Conservation (phyloP, 202 grass and related monocot genomes). For the Hordeum pubiflorum region DNA sequence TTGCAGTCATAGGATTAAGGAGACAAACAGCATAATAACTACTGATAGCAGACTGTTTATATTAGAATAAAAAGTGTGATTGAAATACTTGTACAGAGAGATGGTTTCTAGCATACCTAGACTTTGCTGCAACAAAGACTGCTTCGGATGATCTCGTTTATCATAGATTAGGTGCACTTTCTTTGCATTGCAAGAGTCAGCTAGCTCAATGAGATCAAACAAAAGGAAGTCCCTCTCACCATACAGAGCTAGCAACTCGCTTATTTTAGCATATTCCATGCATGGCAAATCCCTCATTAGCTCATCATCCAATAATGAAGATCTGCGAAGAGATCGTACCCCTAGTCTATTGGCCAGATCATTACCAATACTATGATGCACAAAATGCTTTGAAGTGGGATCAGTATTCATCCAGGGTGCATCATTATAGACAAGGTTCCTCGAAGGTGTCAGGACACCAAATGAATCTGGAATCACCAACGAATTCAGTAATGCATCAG, state of each 20-base stretch:
- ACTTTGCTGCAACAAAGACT: conserved; percentile 89
- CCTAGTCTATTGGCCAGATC: conserved; percentile 81
- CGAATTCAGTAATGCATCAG: conserved; percentile 56
- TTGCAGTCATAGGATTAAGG: background rate
- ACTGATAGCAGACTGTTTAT: background rate
- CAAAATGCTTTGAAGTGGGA: conserved; percentile 56
- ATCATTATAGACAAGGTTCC: conserved; percentile 89
- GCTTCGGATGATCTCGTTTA: conserved; percentile 85
- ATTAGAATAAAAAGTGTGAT: background rate
- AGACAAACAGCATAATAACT: background rate
- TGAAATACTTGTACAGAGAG: conserved; percentile 21
- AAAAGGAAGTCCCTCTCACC: conserved; percentile 79
- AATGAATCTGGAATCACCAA: conserved; percentile 84
- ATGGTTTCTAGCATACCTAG: conserved; percentile 54
- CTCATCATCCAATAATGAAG: conserved; percentile 83
- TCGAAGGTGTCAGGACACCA: conserved; percentile 63
- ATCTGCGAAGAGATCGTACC: conserved; percentile 71
- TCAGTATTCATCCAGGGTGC: conserved; percentile 84
- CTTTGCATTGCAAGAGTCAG: conserved; percentile 83
- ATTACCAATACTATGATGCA: conserved; percentile 77
- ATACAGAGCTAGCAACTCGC: conserved; percentile 84
- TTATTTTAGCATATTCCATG: conserved; percentile 86
- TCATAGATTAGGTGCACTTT: conserved; percentile 96
- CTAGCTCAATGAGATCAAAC: conserved; percentile 94
- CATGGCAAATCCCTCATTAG: conserved; percentile 85